Evolutionary conservation across 768 basidiomycete genomes (phyloP), one percentile per base, ranked within the genome.

Genomic region (Lenzites betulinus): DNA sequence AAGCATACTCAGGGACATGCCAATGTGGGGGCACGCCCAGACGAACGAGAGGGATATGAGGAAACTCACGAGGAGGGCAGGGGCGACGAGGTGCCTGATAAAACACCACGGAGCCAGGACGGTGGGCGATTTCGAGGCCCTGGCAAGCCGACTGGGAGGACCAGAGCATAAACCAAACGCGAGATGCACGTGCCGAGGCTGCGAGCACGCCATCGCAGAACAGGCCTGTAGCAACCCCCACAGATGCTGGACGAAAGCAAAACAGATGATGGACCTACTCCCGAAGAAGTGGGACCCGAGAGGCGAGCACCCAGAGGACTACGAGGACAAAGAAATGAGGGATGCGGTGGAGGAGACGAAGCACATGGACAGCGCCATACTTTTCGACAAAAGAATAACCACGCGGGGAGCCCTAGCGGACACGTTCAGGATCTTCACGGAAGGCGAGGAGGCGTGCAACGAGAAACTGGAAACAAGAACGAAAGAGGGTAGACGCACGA

Each of bases 401-500:
- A 44, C 43, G 16, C 16, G 12, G 4, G 43, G 43, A 2, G 15
- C n/a, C 2, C 4, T 22, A n/a, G 20, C 12, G 5, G 12, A 23
- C 43, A 22, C 12, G 4, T 44, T 44, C 20, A 3, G 43, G 20
- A 44, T 44, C 11, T 20, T 44, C 20, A 44, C 43, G 41, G 41
- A 44, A 5, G 23, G 20, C 18, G 11, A 22, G 7, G 7, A 3
- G 15, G 22, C 20, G 3, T 44, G 12, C 41, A 25, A 22, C 23
- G 43, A n/a, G 2, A 9, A 13, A 0, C 23, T 38, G 3, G 42
- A 52, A 15, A 52, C 46, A 25, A 22, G 15, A 9, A 4, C 46
- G 1, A 18, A 25, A 7, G 16, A 25, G 4, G 16, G 4, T 1
- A 23, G n/a, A 3, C 0, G 6, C 7, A 12, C 3, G 1, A n/a